These are phyloP conservation scores for Fusarium sp. DNA, from an alignment of 2,329 filamentous ascomycete genomes.

Conservation along the genomic window DNA sequence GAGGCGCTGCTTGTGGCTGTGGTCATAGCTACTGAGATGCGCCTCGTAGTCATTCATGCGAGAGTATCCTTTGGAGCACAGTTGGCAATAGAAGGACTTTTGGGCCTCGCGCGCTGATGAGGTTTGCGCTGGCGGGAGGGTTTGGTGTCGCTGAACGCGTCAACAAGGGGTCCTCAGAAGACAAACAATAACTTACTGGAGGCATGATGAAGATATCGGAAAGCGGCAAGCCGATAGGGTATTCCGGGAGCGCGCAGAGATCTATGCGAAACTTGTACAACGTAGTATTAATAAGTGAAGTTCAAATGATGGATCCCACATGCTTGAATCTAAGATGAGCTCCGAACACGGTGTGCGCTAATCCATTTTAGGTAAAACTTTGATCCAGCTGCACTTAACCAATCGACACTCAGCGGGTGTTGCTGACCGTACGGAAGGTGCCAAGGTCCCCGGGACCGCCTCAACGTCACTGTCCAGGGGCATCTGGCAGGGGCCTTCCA, in stretches of 20 bases:
- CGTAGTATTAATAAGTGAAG: slow-evolving; percentile 2
- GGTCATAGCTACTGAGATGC: slow-evolving; percentile 93
- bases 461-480: slow-evolving; percentile 44
- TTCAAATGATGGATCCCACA: slow-evolving; percentile 6
- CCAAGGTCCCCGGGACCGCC: slow-evolving; percentile 4
- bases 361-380: slow-evolving; percentile 2
- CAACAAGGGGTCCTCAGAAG: slow-evolving; percentile 46
- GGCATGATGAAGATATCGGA: slow-evolving; percentile 57
- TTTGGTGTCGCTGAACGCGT: slow-evolving; percentile 64
- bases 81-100: slow-evolving; percentile 84
- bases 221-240: background rate
- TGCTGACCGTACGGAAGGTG: slow-evolving; percentile 35
- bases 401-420: slow-evolving; percentile 31
- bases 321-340: slow-evolving; percentile 11
- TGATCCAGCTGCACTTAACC: slow-evolving; percentile 7
- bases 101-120: slow-evolving; percentile 79
- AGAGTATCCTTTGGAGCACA: slow-evolving; percentile 94
- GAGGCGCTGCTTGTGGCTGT: slow-evolving; percentile 91
- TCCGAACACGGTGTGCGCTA: background rate
- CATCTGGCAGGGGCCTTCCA: slow-evolving; percentile 32
- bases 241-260: background rate
- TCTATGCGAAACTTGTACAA: background rate
- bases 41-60: slow-evolving; percentile 97
- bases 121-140: slow-evolving; percentile 69
- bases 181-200: slow-evolving; percentile 63